Conservation (phyloP, 2,329 filamentous ascomycete species). For the Cladophialophora chaetospira region DNA sequence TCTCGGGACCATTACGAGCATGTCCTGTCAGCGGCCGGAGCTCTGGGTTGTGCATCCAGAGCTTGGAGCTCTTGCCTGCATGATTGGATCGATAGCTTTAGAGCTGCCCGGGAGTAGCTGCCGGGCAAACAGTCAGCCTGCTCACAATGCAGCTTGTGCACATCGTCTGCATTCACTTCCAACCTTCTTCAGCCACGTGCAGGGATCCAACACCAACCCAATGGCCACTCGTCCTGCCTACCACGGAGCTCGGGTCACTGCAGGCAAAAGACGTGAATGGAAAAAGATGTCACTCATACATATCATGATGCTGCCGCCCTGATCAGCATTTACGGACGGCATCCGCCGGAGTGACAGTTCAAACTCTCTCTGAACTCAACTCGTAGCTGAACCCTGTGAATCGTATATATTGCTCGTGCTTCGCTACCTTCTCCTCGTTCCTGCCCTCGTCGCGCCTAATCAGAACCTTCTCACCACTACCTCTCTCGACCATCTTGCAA, state of each 20-base stretch:
- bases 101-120: not conserved
- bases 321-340: not conserved
- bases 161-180: constrained; percentile 1
- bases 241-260: not conserved
- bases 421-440: not conserved
- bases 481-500: constrained; percentile 1
- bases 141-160: constrained; percentile 16
- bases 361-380: not conserved
- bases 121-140: constrained; percentile 8
- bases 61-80: not conserved
- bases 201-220: constrained; percentile 12
- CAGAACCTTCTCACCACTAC: not conserved
- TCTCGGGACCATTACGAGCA: not conserved
- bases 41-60: not conserved
- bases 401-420: not conserved
- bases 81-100: not conserved
- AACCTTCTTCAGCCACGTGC: constrained; percentile 19
- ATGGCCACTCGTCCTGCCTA: too few relatives aligned
- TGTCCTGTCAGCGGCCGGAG: not conserved
- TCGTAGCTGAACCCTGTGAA: not conserved
- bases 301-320: not conserved
- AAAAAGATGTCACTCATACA: not conserved
- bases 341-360: not conserved
- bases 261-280: not conserved
- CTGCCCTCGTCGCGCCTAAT: not conserved